These are phyloP conservation scores for Verticillium isaacii DNA, from an alignment of 2,329 filamentous ascomycete species.

Conservation along the genomic window DNA sequence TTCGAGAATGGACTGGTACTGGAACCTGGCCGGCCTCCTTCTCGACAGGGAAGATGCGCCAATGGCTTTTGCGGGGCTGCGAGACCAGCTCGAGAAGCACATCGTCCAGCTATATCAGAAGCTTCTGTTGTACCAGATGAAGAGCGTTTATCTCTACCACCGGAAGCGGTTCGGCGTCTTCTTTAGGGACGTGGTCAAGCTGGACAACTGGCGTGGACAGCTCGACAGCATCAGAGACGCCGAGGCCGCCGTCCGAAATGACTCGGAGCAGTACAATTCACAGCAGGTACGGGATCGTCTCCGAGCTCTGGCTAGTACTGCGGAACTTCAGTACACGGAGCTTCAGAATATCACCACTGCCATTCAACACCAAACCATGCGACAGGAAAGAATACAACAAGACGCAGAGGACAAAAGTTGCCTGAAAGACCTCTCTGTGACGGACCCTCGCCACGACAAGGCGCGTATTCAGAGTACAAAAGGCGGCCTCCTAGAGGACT, in stretches of 20 bases:
- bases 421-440: conserved; percentile 17
- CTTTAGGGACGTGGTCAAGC: conserved; percentile 20
- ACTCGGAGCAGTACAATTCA: conserved; percentile 12
- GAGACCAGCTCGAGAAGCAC: conserved; percentile 14
- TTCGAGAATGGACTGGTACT: conserved; percentile 34
- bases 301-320: conserved; percentile 5
- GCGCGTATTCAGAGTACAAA: conserved; percentile 27
- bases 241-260: conserved; percentile 15
- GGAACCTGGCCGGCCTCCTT: conserved; percentile 21
- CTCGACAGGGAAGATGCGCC: conserved; percentile 13
- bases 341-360: conserved; percentile 5
- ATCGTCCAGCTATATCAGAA: conserved; percentile 30
- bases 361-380: conserved; percentile 10
- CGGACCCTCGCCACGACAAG: conserved; percentile 28
- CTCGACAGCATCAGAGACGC: conserved; percentile 21
- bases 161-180: conserved; percentile 20
- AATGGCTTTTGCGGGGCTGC: conserved; percentile 1
- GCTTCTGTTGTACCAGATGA: conserved; percentile 34
- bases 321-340: not conserved
- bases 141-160: conserved; percentile 30
- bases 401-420: conserved; percentile 15
- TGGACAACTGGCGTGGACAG: conserved; percentile 28
- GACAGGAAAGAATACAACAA: conserved; percentile 8
- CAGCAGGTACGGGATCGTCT: conserved; percentile 9
- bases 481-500: conserved; percentile 24